These are phyloP conservation scores for Ormosia semicastrata DNA, from an alignment of 306 rosid genomes.

Conservation along the genomic window DNA sequence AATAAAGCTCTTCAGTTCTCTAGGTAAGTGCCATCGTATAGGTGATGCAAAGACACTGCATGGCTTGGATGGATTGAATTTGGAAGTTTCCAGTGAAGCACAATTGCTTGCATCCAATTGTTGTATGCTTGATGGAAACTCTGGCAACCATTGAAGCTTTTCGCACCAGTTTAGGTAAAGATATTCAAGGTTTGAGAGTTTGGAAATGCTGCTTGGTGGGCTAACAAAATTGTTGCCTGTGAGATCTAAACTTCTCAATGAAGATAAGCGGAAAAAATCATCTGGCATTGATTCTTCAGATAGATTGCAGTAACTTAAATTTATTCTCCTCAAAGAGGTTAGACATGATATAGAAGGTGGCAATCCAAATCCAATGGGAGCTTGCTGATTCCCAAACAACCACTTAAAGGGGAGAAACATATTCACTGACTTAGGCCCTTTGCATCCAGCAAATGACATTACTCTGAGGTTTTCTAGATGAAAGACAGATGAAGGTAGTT, in stretches of 20 bases:
- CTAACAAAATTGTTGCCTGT: conserved; percentile 37
- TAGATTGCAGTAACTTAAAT: conserved; percentile 40
- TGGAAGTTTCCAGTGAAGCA: conserved; percentile 19
- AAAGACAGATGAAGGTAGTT: conserved; percentile 30
- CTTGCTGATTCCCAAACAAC: not conserved
- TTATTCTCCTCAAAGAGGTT: not conserved
- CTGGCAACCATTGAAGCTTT: conserved; percentile 29
- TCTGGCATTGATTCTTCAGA: conserved; percentile 26
- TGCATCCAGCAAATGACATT: conserved; percentile 33
- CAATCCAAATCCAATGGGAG: conserved; percentile 1
- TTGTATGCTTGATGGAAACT: conserved; percentile 21
- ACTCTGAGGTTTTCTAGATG: conserved; percentile 9
- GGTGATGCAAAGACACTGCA: conserved; percentile 19
- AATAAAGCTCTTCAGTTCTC: not conserved
- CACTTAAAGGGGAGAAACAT: not conserved
- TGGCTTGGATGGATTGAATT: conserved; percentile 20
- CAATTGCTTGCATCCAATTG: conserved; percentile 26
- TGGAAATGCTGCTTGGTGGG: conserved; percentile 25
- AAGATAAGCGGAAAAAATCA: conserved; percentile 20
- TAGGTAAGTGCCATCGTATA: not conserved
- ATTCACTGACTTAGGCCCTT: conserved; percentile 24
- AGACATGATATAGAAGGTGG: not conserved
- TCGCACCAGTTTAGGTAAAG: conserved; percentile 13
- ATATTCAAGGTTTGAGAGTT: conserved; percentile 10
- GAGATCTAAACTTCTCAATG: not conserved